Percentiles rank a stretch among this genome's conserved stretches.
phyloP scores from a whole-genome alignment of 805 yeast species.

The Starmera caribaea region DNA sequence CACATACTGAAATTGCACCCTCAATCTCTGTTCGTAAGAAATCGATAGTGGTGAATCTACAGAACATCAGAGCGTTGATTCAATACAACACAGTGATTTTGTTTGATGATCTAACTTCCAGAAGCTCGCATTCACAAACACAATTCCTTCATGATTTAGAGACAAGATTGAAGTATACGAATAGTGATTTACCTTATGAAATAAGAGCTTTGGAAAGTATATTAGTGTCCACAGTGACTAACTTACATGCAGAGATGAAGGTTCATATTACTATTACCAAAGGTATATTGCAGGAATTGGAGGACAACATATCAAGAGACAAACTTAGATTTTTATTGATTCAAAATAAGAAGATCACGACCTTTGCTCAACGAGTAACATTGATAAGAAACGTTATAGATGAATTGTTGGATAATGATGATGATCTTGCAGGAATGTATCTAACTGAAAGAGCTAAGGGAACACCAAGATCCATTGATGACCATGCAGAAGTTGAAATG shows the following conservation, averaged over 20 bases:
- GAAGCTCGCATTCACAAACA: conserved; percentile 59
- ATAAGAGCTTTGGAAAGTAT: conserved; percentile 86
- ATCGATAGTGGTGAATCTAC: conserved; percentile 61
- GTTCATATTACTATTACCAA: conserved; percentile 70
- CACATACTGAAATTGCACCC: conserved; percentile 68
- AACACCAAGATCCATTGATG: conserved; percentile 39
- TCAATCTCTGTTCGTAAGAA: conserved; percentile 65
- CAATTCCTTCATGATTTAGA: conserved; percentile 76
- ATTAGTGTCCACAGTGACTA: conserved; percentile 67
- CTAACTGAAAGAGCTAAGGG: conserved; percentile 51
- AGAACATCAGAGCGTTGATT: conserved; percentile 73
- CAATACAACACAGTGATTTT: conserved; percentile 62
- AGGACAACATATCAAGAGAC: conserved; percentile 70
- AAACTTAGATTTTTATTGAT: conserved; percentile 70
- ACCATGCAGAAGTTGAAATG: conserved; percentile 85
- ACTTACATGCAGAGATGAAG: conserved; percentile 78
- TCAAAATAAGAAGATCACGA: conserved; percentile 76
- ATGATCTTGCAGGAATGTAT: conserved; percentile 73
- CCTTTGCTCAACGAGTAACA: conserved; percentile 75
- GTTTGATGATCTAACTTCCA: conserved; percentile 59
- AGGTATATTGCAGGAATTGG: conserved; percentile 68
- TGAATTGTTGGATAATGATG: conserved; percentile 81
- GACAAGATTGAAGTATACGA: conserved; percentile 41
- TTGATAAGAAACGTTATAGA: conserved; percentile 78
- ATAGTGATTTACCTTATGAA: conserved; percentile 66